Evolutionary conservation across 345 rosid genomes (phyloP).

Genomic region (Euphorbia pulcherrima): DNA sequence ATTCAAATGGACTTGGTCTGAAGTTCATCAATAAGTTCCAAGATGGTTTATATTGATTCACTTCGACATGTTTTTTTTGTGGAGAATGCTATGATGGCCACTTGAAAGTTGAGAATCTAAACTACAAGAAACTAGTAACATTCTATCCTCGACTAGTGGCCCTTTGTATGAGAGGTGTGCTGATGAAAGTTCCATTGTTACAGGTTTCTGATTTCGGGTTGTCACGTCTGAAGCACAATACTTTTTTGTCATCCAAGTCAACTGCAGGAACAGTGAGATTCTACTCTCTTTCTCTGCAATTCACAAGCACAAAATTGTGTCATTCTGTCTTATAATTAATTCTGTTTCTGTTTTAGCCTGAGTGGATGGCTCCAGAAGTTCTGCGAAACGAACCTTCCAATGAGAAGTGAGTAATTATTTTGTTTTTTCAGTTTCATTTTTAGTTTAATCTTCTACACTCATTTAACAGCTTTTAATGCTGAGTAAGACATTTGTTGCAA

Average conservation of each 20-base stretch:
- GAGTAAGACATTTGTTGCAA: background rate
- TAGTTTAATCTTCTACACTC: background rate
- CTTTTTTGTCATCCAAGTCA: conserved; percentile 95
- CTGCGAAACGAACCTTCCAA: conserved; percentile 92
- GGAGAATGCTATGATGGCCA: background rate
- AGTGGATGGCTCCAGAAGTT: conserved; percentile 99
- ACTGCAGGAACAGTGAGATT: conserved; percentile 95
- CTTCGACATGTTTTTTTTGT: background rate
- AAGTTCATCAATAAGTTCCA: background rate
- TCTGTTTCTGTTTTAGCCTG: conserved; percentile 62
- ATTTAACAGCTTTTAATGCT: background rate
- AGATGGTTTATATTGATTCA: background rate
- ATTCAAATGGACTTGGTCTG: background rate
- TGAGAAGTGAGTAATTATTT: conserved; percentile 68
- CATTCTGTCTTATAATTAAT: conserved; percentile 19
- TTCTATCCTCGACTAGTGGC: background rate
- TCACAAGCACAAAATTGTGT: background rate
- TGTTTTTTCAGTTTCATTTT: background rate
- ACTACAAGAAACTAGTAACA: background rate
- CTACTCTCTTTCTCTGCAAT: background rate
- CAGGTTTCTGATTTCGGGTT: conserved; percentile 97
- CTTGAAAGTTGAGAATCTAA: conserved; percentile 8
- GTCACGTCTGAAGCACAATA: conserved; percentile 96
- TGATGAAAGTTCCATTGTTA: conserved; percentile 20
- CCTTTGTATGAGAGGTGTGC: background rate